Evolutionary conservation across 768 basidiomycete genomes (phyloP).

Genomic region (Boletus pseudopeckii): DNA sequence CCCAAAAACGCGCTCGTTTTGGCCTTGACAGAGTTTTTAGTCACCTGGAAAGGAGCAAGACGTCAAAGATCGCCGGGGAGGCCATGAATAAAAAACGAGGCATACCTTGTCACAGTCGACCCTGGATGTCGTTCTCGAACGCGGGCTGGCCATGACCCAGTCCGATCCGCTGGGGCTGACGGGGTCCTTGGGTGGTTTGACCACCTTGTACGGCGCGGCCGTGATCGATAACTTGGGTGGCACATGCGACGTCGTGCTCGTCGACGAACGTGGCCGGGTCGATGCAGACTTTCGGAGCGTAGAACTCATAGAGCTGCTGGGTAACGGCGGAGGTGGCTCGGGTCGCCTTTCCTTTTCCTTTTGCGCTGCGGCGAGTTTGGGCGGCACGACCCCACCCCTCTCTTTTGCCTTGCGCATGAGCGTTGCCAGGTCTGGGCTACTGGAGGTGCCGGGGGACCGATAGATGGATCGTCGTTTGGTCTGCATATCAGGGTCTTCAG

Average conservation of each 20-base stretch:
- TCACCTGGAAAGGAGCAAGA: slow-evolving; percentile 10
- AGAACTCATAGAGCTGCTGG: slow-evolving; percentile 24
- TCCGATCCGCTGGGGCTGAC: slow-evolving; percentile 39
- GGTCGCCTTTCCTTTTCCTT: slow-evolving; percentile 34
- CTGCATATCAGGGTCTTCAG: slow-evolving; percentile 63
- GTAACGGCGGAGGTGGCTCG: slow-evolving; percentile 46
- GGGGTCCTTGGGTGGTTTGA: slow-evolving; percentile 28
- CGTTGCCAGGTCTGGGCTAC: slow-evolving; percentile 88
- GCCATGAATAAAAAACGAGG: not conserved
- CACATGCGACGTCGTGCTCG: slow-evolving; percentile 31
- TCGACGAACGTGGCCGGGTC: slow-evolving; percentile 43
- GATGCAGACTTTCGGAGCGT: slow-evolving; percentile 26
- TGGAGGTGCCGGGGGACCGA: slow-evolving; percentile 83
- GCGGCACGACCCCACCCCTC: slow-evolving; percentile 44
- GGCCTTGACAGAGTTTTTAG: slow-evolving; percentile 64
- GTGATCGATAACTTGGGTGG: slow-evolving; percentile 38
- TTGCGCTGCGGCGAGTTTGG: slow-evolving; percentile 28
- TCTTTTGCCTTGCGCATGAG: slow-evolving; percentile 82
- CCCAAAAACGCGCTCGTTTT: slow-evolving; percentile 82
- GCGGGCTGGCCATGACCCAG: slow-evolving; percentile 48
- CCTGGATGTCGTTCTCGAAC: slow-evolving; percentile 39
- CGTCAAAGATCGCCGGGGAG: not conserved
- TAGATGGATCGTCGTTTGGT: slow-evolving; percentile 83
- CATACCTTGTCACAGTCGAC: slow-evolving; percentile 49
- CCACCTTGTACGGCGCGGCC: slow-evolving; percentile 21